Evolutionary conservation across 495 filamentous ascomycete genomes (phyloP).

Genomic region (Penicillium paradoxum): DNA sequence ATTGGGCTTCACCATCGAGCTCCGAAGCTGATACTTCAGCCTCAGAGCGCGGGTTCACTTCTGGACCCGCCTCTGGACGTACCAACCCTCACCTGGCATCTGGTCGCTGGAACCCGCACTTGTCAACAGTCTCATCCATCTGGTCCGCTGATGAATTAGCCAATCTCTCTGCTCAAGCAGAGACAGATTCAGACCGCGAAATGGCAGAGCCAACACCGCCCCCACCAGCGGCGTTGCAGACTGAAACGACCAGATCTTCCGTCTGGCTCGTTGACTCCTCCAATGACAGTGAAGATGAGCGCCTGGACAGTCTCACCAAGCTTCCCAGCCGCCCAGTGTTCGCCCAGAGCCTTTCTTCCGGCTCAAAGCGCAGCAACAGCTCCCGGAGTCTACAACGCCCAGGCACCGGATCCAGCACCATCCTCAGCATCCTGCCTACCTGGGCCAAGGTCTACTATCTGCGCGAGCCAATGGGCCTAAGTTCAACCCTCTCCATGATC

Average conservation of each 20-base stretch:
- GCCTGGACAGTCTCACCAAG: conserved; percentile 38
- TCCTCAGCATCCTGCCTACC: conserved; percentile 48
- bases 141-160: conserved; percentile 42
- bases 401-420: conserved; percentile 46
- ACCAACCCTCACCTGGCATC: conserved; percentile 64
- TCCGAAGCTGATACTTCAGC: conserved; percentile 41
- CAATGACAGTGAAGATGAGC: conserved; percentile 32
- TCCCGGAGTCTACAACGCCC: conserved; percentile 33
- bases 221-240: conserved; percentile 22
- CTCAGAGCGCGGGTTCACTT: conserved; percentile 25
- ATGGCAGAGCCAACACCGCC: conserved; percentile 18
- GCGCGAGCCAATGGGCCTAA: conserved; percentile 27
- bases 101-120: conserved; percentile 65
- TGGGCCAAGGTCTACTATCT: conserved; percentile 49
- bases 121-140: conserved; percentile 68
- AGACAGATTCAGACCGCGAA: conserved; percentile 10
- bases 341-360: conserved; percentile 31
- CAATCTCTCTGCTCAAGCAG: conserved; percentile 12
- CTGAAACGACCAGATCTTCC: conserved; percentile 34
- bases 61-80: conserved; percentile 42
- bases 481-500: conserved; percentile 31
- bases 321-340: conserved; percentile 36
- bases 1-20: conserved; percentile 52
- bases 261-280: conserved; percentile 44
- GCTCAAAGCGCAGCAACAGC: conserved; percentile 38